Evolutionary conservation across 176 grass and related monocot species (phyloP).

Genomic region (Oropetium thomaeum): DNA sequence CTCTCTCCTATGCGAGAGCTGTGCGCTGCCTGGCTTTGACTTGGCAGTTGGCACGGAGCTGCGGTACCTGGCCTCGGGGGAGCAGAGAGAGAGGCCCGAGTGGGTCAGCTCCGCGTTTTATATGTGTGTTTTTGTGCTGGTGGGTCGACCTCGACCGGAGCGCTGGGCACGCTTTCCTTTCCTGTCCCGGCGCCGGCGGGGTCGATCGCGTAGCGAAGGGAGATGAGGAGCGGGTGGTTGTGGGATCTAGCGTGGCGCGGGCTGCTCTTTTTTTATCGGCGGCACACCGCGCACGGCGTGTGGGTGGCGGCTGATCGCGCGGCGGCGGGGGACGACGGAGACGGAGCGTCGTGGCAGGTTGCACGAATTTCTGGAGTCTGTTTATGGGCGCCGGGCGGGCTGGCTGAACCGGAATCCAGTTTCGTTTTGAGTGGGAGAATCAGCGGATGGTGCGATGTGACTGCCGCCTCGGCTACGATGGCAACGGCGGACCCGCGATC

Average conservation of each 20-base stretch:
- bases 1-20: not conserved
- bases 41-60: slow-evolving; percentile 34
- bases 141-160: not conserved
- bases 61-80: not conserved
- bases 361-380: not conserved
- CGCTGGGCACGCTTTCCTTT: not conserved
- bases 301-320: not conserved
- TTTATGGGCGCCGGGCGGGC: not conserved
- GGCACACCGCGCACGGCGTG: no score
- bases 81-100: not conserved
- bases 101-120: slow-evolving; percentile 24
- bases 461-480: not conserved
- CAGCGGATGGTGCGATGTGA: not conserved
- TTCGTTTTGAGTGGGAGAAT: not conserved
- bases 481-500: not conserved
- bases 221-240: slow-evolving; percentile 30
- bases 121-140: not conserved
- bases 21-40: slow-evolving; percentile 20
- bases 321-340: not conserved
- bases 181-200: not conserved
- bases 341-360: not conserved
- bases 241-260: not conserved
- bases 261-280: no score
- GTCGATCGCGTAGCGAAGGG: not conserved
- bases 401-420: not conserved